Base-by-base conservation (phyloP, 495 filamentous ascomycete genomes). In the Aspergillus saccharolyticus region DNA sequence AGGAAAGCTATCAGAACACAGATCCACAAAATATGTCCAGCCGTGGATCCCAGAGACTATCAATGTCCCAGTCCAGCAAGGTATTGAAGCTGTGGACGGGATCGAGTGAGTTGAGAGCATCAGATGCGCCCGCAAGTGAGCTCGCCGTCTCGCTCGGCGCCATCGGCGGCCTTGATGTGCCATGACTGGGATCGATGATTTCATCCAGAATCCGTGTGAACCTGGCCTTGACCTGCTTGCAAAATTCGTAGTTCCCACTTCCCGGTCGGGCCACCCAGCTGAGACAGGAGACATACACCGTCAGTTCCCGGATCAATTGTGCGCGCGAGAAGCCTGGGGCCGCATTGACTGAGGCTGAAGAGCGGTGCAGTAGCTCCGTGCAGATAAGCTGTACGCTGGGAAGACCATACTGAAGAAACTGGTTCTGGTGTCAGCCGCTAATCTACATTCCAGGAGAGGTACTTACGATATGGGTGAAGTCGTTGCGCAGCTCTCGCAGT, bases 381-480 rank as follows among this genome's bases (percentile, higher is more conserved):
- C 42, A 44, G 42, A 58, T 49, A 47, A 58, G 28, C 33, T 58
- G 39, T 17, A 30, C 56, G 18, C 49, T 46, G 3, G 56, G 56
- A 28, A 58, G 56, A 9, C 56, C 56, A 21, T 53, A 58, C 19
- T 49, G 56, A 6, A 58, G 56, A 22, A 58, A 53, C 56, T 58
- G 53, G 1, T 19, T 1, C 20, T 3, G 8, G 18, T 12, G 21
- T 53, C 18, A 53, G 14, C 6, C 16, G 4, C 2, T 44, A 1
- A 46, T 51, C 22, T n/a, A 21, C n/a, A 21, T 4, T 22, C 7
- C 2, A n/a, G 33, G 21, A 0, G 42, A 1, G 6, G 21, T 5
- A 20, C 56, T 1, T 48, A 58, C 56, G 19, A 58, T 33, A 22
- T 22, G 19, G 18, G 42, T 28, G 39, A 58, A 53, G 49, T 58